Base-by-base conservation (phyloP, 805 yeast genomes). In the Wickerhamiella nectarea region DNA sequence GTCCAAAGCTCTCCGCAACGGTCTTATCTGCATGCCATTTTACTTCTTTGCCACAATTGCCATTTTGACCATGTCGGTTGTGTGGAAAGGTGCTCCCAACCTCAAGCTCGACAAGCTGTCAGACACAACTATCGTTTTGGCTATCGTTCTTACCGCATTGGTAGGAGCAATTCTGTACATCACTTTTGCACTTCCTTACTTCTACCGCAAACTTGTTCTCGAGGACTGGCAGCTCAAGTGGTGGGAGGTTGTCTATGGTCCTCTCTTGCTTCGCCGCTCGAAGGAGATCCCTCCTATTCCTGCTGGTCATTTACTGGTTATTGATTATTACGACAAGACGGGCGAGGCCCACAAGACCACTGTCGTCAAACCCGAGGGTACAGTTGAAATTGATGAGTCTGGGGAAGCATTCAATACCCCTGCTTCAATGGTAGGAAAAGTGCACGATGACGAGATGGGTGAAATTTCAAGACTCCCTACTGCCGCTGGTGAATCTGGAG, bases 81-180 rank as follows among this genome's bases (percentile, higher is more conserved):
- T 77, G 31, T 78, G 83, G 82, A 79, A 80, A 59, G 87, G 86
- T 53, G 78, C 87, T 44, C 85, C 87, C 53, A 70, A 70, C 50
- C 69, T 80, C 52, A 63, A 74, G 21, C 66, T 80, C 54, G 66
- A 73, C 50, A 56, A 73, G 6, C 65, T 80, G 43, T 64, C 77
- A 1, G 54, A 66, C 4, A 71, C 72, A 24, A 70, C 78, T 9
- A 72, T 72, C 34, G 67, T 63, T 37, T 81, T 76, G 8, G 66
- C 82, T 24, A 72, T 78, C 48, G 61, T 79, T 44, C 82, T 85
- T 44, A 78, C 73, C 44, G 85, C 75, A 49, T 76, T 61, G 29
- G 78, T 69, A 48, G 80, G 81, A 6, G 51, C 68, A 11, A 34
- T 61, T 1, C 40, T 79, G 24, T 77, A 76, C 57, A 54, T 72